Evolutionary conservation across 257 asterid species (phyloP).

Genomic region (Echites panduratus): DNA sequence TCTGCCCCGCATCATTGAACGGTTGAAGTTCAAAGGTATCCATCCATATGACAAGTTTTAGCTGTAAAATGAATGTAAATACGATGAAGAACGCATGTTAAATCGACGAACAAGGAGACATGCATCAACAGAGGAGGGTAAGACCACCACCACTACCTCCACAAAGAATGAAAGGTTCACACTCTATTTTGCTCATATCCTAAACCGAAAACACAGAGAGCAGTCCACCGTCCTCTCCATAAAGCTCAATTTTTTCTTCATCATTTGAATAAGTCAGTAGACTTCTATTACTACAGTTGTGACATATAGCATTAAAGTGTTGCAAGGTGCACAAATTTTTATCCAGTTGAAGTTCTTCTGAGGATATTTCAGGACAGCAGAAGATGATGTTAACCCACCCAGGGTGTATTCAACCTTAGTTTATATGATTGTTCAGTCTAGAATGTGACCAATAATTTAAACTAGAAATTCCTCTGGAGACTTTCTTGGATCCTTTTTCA

Average conservation of each 20-base stretch:
- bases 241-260: background rate
- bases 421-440: constrained; percentile 19
- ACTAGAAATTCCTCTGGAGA: constrained; percentile 7
- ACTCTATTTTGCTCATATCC: background rate
- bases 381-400: constrained; percentile 5
- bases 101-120: background rate
- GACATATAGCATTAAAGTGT: background rate
- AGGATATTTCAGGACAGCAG: background rate
- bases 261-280: background rate
- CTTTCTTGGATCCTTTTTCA: constrained; percentile 10
- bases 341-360: constrained; percentile 10
- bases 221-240: background rate
- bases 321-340: background rate
- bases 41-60: background rate
- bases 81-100: background rate
- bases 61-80: constrained; percentile 13
- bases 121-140: background rate
- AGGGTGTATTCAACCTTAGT: constrained; percentile 17
- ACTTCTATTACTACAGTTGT: background rate
- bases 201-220: background rate
- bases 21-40: background rate
- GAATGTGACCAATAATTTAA: constrained; percentile 22
- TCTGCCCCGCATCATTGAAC: constrained; percentile 14
- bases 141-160: too few relatives aligned
- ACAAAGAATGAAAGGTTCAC: background rate